Evolutionary conservation across 2,329 filamentous ascomycete species (phyloP), one percentile per base, ranked within the genome.

Genomic region (Colletotrichum siamense): DNA sequence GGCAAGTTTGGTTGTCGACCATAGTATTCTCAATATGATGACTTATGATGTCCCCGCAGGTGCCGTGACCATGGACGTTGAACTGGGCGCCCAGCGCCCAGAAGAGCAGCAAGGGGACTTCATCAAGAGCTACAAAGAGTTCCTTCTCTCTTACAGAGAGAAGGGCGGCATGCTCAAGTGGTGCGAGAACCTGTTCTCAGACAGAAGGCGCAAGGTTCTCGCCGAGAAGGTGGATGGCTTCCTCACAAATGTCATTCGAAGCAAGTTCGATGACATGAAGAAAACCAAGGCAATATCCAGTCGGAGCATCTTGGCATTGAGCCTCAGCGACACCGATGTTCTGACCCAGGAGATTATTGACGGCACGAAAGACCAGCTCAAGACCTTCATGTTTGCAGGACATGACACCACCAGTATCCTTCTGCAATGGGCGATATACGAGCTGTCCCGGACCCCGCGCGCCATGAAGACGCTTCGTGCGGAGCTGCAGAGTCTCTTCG

Each of bases 321-420:
- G 82, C 28, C 79, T 86, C 5, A 80, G 82, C 30, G 82, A 81
- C 24, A 78, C 69, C 3, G 78, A 82, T 3, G 44, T 75, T 1
- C 77, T 85, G 30, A 82, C 81, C n/a, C 74, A 79, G 1, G 76
- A 80, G 8, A 67, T 84, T 13, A 44, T 86, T 15, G 49, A 80
- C 18, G 78, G 81, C 52, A 84, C 83, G 5, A 81, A 80, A 44
- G 83, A 86, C 69, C 84, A 86, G 75, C 77, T 87, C 36, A 84
- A 84, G 67, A 82, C 83, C 0, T 87, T 87, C 76, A 78, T 86
- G 15, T 85, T 88, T 52, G 85, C 85, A 4, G 85, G 86, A 5
- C 86, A 87, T 61, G 85, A 87, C 76, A 86, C 86, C 5, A 86
- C 85, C 3, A 83, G 82, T 44, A 84, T 82, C 74, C 79, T 83